phyloP scores from a whole-genome alignment of 2,329 filamentous ascomycete genomes.

The Colletotrichum sp. region DNA sequence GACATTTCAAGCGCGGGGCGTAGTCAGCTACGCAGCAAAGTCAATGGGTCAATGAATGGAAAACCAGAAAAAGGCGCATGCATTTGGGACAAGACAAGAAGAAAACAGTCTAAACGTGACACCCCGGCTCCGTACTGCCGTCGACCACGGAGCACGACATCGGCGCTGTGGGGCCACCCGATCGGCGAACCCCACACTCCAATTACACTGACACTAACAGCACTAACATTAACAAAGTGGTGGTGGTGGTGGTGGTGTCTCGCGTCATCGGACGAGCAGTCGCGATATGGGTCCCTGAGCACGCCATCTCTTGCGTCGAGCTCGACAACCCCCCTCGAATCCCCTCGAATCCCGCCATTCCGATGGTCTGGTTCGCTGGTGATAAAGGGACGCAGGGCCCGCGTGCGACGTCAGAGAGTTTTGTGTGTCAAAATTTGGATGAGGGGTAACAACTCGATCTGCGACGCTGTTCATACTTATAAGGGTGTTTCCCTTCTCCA shows the following conservation, averaged over 20 bases:
- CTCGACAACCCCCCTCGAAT: conserved; percentile 7
- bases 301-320: conserved; percentile 17
- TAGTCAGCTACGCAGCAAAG: background rate
- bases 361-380: background rate
- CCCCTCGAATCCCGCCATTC: background rate
- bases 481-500: background rate
- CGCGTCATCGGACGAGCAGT: conserved; percentile 19
- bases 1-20: background rate
- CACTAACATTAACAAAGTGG: background rate
- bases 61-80: background rate
- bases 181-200: background rate
- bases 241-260: background rate
- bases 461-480: background rate
- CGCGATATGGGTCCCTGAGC: conserved; percentile 21
- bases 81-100: background rate
- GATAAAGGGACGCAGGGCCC: conserved; percentile 2
- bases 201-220: background rate
- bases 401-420: background rate
- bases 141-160: conserved; percentile 5
- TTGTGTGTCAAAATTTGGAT: background rate
- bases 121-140: background rate
- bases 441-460: background rate
- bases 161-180: conserved; percentile 1
- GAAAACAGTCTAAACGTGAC: background rate
- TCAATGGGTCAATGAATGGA: background rate